These are phyloP conservation scores for Catharanthus roseus DNA, from an alignment of 257 asterid genomes.

Conservation along the genomic window DNA sequence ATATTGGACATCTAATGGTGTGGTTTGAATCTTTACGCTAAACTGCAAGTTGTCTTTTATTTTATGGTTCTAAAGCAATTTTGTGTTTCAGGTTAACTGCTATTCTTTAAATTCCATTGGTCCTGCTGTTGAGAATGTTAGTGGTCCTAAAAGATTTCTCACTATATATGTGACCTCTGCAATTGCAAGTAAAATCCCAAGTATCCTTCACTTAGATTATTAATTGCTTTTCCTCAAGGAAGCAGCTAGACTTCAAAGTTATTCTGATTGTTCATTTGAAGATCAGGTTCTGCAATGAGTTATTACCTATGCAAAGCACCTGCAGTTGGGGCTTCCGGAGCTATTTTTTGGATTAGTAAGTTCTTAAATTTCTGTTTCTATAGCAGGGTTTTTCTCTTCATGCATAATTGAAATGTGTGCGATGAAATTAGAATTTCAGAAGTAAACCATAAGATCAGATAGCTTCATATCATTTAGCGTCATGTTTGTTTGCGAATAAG, in stretches of 20 bases:
- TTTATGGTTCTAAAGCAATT: constrained; percentile 16
- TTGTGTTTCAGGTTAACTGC: constrained; percentile 66
- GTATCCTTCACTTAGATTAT: constrained; percentile 17
- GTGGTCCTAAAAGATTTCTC: constrained; percentile 72
- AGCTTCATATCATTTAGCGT: not conserved
- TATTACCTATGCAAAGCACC: constrained; percentile 69
- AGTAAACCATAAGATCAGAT: not conserved
- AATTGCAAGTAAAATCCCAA: constrained; percentile 52
- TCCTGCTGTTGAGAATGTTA: constrained; percentile 59
- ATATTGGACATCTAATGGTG: constrained; percentile 80
- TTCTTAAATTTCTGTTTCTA: constrained; percentile 13
- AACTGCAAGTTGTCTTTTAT: not conserved
- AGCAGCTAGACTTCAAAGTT: constrained; percentile 10
- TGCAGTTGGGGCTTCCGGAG: constrained; percentile 95
- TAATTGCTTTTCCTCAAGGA: constrained; percentile 15
- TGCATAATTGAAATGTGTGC: not conserved
- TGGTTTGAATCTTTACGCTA: constrained; percentile 23
- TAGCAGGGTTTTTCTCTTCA: not conserved
- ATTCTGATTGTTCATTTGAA: constrained; percentile 22
- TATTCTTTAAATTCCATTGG: constrained; percentile 77
- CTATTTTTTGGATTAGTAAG: constrained; percentile 87
- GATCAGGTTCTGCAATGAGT: constrained; percentile 75
- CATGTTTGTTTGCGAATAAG: not conserved
- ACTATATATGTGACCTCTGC: constrained; percentile 71
- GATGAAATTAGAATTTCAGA: not conserved